Evolutionary conservation across 257 asterid species (phyloP), one percentile per base, ranked within the genome.

Genomic region (Anisodus acutangulus): DNA sequence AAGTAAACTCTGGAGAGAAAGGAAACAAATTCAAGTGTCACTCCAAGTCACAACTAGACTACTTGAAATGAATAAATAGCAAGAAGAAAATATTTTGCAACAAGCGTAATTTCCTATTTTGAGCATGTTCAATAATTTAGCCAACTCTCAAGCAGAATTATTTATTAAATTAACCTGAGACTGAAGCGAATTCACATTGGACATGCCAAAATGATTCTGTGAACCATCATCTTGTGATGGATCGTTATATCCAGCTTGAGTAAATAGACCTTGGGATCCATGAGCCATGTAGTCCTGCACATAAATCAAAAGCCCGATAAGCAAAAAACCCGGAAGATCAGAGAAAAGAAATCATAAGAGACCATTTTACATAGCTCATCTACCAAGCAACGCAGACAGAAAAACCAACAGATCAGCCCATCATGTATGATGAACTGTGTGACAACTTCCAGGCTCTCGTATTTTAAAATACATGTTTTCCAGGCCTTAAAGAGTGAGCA

Each of bases 211-310:
- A 86, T 92, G 98, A 87, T 88, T 92, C 80, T 95, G 98, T 66
- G 98, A 92, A 87, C 93, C 85, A 84, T 97, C 98, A 85, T 97
- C 98, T 83, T 93, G 97, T 80, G 97, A 90, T 74, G 92, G 98
- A 84, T 94, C 98, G 83, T 85, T 93, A 85, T 89, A 94, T 79
- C 94, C 89, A 84, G 95, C 97, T 86, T 95, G 99, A 3, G 99
- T 94, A 88, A 97, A 97, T 80, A 97, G 90, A 60, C 97, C 98
- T 82, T 93, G 98, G 3, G 97, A 89, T 83, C 98, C 98, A 91
- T 93, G 98, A 87, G 94, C 91, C 94, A 95, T 91, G 78, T 95
- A 97, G 84, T 95, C 99, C 98, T 95, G 92, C 68, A 83, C 83
- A 45, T 39, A 10, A 10, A 54, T 66, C 45, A 80, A n/a, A 79